These are phyloP conservation scores for Colletotrichum magnum DNA, from an alignment of 2,329 filamentous ascomycete genomes.

Conservation along the genomic window DNA sequence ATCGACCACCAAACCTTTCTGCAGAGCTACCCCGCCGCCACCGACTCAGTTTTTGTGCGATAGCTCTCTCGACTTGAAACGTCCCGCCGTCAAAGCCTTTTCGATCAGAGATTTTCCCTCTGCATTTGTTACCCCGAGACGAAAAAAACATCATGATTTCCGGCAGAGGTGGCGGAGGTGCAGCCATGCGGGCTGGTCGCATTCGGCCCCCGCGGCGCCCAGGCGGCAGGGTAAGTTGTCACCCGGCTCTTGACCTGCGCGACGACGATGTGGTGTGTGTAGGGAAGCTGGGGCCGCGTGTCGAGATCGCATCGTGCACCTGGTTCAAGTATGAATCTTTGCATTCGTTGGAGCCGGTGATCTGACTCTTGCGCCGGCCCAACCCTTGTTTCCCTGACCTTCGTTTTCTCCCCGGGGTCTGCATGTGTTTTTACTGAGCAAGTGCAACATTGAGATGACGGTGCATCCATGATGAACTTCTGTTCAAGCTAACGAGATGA, in stretches of 20 bases:
- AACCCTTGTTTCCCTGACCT: background rate
- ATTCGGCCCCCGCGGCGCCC: slow-evolving; percentile 61
- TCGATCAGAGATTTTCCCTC: background rate
- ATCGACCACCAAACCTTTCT: slow-evolving; percentile 19
- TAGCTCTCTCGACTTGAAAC: slow-evolving; percentile 37
- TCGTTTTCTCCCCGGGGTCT: background rate
- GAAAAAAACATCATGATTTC: slow-evolving; percentile 59
- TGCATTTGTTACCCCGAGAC: background rate
- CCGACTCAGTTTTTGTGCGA: slow-evolving; percentile 28
- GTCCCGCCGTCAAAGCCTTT: background rate
- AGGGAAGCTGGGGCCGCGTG: slow-evolving; percentile 23
- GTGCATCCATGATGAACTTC: too few relatives aligned
- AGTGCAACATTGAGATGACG: too few relatives aligned
- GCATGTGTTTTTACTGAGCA: too few relatives aligned
- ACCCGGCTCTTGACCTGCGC: background rate
- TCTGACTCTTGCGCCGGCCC: background rate
- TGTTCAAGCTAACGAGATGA: slow-evolving; percentile 5
- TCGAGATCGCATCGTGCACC: background rate
- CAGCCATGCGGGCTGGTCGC: slow-evolving; percentile 54
- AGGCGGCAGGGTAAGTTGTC: slow-evolving; percentile 54
- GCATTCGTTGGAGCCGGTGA: background rate
- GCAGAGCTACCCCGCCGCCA: slow-evolving; percentile 40
- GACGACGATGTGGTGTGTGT: background rate
- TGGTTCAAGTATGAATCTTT: background rate
- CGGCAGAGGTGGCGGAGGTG: slow-evolving; percentile 58